These are phyloP conservation scores for Heritiera fomes DNA, from an alignment of 345 rosid species.

Conservation along the genomic window DNA sequence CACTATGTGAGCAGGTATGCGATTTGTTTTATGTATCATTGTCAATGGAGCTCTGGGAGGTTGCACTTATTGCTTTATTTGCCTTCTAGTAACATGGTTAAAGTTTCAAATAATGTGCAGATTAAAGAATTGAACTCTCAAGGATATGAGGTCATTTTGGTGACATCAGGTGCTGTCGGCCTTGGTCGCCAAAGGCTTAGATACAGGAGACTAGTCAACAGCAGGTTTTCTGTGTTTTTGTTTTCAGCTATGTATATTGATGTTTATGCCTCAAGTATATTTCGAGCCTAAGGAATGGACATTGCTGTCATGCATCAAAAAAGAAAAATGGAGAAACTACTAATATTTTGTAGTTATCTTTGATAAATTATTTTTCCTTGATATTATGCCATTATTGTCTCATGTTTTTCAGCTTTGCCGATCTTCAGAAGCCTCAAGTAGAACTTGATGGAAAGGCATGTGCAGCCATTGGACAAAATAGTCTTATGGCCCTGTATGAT, in stretches of 20 bases:
- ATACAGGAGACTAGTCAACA: constrained; percentile 78
- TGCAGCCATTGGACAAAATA: constrained; percentile 98
- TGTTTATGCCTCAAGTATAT: not conserved
- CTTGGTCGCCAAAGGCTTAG: constrained; percentile 96
- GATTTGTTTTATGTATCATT: not conserved
- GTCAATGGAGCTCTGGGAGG: constrained; percentile 9
- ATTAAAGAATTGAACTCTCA: constrained; percentile 80
- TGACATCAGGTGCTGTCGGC: constrained; percentile 96
- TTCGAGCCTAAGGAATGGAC: not conserved
- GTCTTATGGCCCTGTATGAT: constrained; percentile 97
- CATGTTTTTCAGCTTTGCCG: constrained; percentile 66
- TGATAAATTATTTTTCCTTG: not conserved
- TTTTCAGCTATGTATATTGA: not conserved
- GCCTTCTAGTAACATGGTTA: constrained; percentile 15
- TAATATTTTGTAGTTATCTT: not conserved
- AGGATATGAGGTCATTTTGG: constrained; percentile 86
- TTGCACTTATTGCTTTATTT: not conserved
- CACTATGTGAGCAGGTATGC: constrained; percentile 86
- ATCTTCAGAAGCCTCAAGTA: constrained; percentile 91
- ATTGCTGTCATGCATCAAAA: not conserved
- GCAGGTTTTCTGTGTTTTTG: constrained; percentile 57
- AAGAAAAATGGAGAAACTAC: not conserved
- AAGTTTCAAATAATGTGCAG: constrained; percentile 44
- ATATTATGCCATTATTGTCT: not conserved
- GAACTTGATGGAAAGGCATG: constrained; percentile 98